Base-by-base conservation (phyloP, 2,329 filamentous ascomycete genomes). In the Dothiorella sarmentorum region DNA sequence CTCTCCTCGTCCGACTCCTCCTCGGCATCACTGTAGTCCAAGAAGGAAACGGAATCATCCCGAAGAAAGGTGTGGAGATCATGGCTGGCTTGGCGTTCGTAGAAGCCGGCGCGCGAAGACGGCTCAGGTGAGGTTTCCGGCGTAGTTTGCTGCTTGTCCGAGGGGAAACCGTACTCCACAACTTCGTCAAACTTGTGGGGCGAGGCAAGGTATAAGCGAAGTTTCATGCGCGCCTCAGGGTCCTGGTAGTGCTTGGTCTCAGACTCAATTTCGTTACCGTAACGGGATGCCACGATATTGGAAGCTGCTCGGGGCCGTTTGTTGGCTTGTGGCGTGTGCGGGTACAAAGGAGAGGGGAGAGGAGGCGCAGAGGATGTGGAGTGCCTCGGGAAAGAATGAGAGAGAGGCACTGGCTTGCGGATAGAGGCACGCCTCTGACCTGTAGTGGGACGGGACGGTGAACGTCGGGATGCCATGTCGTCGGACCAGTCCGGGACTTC, bases 111-210 rank as follows among this genome's bases (percentile, higher is more conserved):
- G 22, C 43, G 55, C n/a, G 43, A 45, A 10, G 42, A 37, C 9
- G 55, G 55, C 31, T 29, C 49, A 6, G 52, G 52, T 9, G 55
- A 56, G 47, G 15, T n/a, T 56, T 56, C 47, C 17, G 43, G 43
- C 15, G 27, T 44, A 27, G 33, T n/a, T 20, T 38, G 18, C 18
- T 37, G 53, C 43, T 47, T 49, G 33, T 47, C 78, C 0, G 87
- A 85, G 0, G 91, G 91, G 66, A 97, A 97, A 0, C 93, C 93
- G 73, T 95, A 97, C 70, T 96, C 90, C 55, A 97, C 84, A 1
- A 90, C 91, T 73, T 97, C 93, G 69, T 97, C 93, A 66, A 97
- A 97, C 70, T 96, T 96, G 65, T 96, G 90, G 0, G 92, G 89
- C 1, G 91, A 96, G 7, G 90, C 89, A 18, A 96, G 82, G 67